Base-by-base conservation (phyloP, 306 rosid genomes). In the Fragaria vesca region DNA sequence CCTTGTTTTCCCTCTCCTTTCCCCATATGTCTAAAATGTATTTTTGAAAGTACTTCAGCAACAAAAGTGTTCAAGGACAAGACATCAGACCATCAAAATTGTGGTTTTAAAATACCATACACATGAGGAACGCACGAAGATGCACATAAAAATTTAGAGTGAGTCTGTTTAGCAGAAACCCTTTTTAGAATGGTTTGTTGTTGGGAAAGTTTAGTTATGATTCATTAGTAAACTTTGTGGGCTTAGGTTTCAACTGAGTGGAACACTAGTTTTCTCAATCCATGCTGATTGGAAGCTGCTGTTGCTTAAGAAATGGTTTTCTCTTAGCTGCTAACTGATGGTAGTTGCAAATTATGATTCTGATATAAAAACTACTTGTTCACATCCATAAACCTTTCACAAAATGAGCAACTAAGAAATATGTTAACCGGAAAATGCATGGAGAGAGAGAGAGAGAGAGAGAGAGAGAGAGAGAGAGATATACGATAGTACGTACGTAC, bases 391-490 rank as follows among this genome's bases (percentile, higher is more conserved):
- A 21, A 24, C 3, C 16, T 21, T 7, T 45, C 38, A 21, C 12
- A 6, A 30, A 48, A 32, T 3, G 34, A 46, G 48, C 2, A 28
- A 1, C 10, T 13, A 8, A 47, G 13, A 46, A 16, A 69, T 2
- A 45, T 5, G 55, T 79, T 57, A 50, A 16, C 21, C n/a, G 10
- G 60, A 18, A 52, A 18, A 52, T 52, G 10, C 60, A 57, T 21
- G 30, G 12, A 8, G 30, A 17, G 10, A 54, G 60, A 52, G 24
- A 52, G 30, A 16, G 2, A 52, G 60, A 52, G 24, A 52, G 55
- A 40, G 74, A 73, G 75, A 34, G 72, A 48, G 46, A 40, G 74
- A 73, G 75, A 34, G 72, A 48, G 46, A 40, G n/a, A n/a, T n/a
- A n/a, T n/a, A n/a, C n/a, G n/a, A n/a, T n/a, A n/a, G n/a, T n/a